Percentiles rank a stretch among this genome's conserved stretches.
phyloP scores from a whole-genome alignment of 2,329 filamentous ascomycete genomes.

The Colletotrichum paranaense region DNA sequence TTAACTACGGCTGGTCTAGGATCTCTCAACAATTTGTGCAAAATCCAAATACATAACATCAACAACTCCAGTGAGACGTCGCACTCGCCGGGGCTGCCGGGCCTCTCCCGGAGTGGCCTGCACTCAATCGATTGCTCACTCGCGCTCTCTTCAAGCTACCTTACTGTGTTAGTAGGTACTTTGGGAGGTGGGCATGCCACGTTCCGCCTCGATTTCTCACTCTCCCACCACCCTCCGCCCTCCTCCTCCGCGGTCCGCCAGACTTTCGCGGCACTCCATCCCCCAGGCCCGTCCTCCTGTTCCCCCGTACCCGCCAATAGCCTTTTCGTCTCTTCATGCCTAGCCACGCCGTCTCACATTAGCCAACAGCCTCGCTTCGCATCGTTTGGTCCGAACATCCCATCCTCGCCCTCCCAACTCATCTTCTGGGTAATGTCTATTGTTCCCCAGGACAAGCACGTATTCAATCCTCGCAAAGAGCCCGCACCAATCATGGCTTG shows the following conservation, averaged over 20 bases:
- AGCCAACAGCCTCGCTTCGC: slow-evolving; percentile 1
- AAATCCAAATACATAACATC: slow-evolving; percentile 11
- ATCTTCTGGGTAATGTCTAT: not conserved
- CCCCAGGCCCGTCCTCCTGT: slow-evolving; percentile 6
- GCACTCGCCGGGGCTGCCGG: slow-evolving; percentile 10
- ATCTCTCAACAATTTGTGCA: not conserved
- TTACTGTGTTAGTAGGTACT: too few species aligned
- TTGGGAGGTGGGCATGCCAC: not conserved
- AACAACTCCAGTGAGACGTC: slow-evolving; percentile 22
- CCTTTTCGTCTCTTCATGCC: not conserved
- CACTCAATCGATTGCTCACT: slow-evolving; percentile 24
- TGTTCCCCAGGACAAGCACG: not conserved
- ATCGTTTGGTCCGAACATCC: slow-evolving; percentile 19
- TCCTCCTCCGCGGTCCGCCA: slow-evolving; percentile 15
- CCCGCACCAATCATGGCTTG: not conserved
- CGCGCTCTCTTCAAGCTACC: not conserved
- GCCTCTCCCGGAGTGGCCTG: slow-evolving; percentile 7
- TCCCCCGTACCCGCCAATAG: not conserved
- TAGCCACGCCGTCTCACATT: slow-evolving; percentile 3
- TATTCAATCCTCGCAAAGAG: not conserved
- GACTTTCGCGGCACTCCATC: not conserved
- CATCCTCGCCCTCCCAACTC: slow-evolving; percentile 7
- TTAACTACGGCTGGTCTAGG: not conserved
- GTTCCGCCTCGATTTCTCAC: not conserved
- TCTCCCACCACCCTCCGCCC: slow-evolving; percentile 8